Percentiles rank a stretch among this genome's conserved stretches.
phyloP scores from a whole-genome alignment of 495 filamentous ascomycete species.

The Cercophora newfieldiana region DNA sequence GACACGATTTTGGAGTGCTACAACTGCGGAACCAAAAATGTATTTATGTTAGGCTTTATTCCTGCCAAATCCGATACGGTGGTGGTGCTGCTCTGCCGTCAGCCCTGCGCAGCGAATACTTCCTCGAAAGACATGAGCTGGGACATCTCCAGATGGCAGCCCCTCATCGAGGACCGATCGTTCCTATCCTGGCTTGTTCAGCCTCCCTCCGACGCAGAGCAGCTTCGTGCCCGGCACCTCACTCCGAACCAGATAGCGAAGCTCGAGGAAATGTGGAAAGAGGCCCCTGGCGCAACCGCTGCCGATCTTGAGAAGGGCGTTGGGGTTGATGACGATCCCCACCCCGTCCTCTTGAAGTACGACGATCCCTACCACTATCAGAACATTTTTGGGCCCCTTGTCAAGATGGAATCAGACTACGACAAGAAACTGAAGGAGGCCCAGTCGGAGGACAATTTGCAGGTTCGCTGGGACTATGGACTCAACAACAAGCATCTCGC shows the following conservation, averaged over 20 bases:
- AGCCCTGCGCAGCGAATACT: slow-evolving; percentile 90
- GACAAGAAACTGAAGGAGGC: slow-evolving; percentile 98
- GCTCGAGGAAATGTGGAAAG: slow-evolving; percentile 99
- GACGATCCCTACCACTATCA: slow-evolving; percentile 99
- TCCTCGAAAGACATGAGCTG: slow-evolving; percentile 99
- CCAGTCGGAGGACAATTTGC: slow-evolving; percentile 89
- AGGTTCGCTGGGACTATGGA: slow-evolving; percentile 94
- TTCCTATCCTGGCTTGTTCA: slow-evolving; percentile 94
- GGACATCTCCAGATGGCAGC: slow-evolving; percentile 98
- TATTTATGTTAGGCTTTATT: slow-evolving; percentile 98
- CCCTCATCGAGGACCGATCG: slow-evolving; percentile 93
- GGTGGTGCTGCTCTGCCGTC: slow-evolving; percentile 93
- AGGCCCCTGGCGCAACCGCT: slow-evolving; percentile 85
- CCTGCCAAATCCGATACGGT: slow-evolving; percentile 99
- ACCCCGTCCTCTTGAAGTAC: slow-evolving; percentile 89
- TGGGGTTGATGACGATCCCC: slow-evolving; percentile 92
- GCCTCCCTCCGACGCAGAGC: slow-evolving; percentile 88
- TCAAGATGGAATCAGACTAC: slow-evolving; percentile 99
- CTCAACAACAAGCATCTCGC: slow-evolving; percentile 97
- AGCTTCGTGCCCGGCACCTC: slow-evolving; percentile 90
- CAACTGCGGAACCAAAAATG: slow-evolving; percentile 99
- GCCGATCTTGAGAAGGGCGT: slow-evolving; percentile 91
- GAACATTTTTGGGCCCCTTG: slow-evolving; percentile 96
- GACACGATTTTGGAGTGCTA: slow-evolving; percentile 99
- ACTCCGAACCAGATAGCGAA: slow-evolving; percentile 96